Evolutionary conservation across 805 yeast species (phyloP), one percentile per base, ranked within the genome.

Genomic region (Spathaspora boniae): DNA sequence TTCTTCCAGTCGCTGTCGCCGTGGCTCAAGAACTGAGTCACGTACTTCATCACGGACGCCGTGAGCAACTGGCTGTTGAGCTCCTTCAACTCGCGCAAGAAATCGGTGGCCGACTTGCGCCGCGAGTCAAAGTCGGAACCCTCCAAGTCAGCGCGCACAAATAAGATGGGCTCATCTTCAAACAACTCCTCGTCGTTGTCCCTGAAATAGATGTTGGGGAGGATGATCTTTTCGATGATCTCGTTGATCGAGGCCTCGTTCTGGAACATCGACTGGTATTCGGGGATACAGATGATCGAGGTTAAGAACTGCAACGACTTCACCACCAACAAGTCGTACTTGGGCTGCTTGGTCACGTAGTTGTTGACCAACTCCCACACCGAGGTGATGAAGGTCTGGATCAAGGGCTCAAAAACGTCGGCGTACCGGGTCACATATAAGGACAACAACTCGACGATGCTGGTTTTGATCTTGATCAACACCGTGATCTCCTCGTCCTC

Each of bases 121-220:
- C 99, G 77, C 1, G 96, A 82, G 53, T 89, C 98, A 9, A 83
- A 76, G 55, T 91, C 98, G 0, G 95, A 81, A 5, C 98, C 98
- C 61, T 94, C 98, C 30, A 94, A 68, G 58, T 93, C 98, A 42
- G 95, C 74, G 51, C 98, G 76, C 15, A 89, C 89, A 54, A 73
- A 93, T 50, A 86, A 94, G 36, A 93, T 82, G 24, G 98, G 98
- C 54, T 93, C 98, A 60, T 93, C 98, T 60, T 93, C 98, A 58
- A 93, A 91, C 42, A 82, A 60, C 58, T 94, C 98, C 51, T 86
- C 87, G 54, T 93, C 99, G 2, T 83, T 71, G 38, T 84, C 91
- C 51, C 98, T 78, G 41, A 93, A 72, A 8, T 80, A 74, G 48
- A 89, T 79, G 56, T 93, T 93, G 25, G 98, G 98, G 43, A 93